Percentiles rank a stretch among this genome's conserved stretches.
Conservation (phyloP, 1,284 basidiomycete species). For the Pyrrhoderma lamaoense region DNA sequence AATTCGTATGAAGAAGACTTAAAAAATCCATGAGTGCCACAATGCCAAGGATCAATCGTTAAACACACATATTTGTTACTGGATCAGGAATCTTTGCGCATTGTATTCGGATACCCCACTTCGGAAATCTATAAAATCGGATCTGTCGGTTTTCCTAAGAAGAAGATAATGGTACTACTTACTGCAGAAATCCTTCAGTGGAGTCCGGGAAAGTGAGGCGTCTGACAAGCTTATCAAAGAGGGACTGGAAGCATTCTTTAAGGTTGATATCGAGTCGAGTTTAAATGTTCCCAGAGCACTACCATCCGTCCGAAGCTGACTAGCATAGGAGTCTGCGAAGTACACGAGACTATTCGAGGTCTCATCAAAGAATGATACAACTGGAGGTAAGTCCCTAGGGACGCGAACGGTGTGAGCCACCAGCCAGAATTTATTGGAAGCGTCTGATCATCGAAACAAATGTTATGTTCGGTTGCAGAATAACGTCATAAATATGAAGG, state of each 20-base stretch:
- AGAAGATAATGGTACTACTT: slow-evolving; percentile 1
- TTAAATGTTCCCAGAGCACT: slow-evolving; percentile 33
- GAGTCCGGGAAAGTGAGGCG: too few relatives aligned
- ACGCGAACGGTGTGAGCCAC: slow-evolving; percentile 31
- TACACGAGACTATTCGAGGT: slow-evolving; percentile 28
- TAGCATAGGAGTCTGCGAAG: slow-evolving; percentile 30
- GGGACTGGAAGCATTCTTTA: slow-evolving; percentile 11
- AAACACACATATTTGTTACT: slow-evolving; percentile 26
- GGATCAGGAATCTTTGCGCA: slow-evolving; percentile 31
- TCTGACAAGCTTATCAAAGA: too few relatives aligned
- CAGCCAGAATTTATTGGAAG: too few relatives aligned
- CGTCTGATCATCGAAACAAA: too few relatives aligned
- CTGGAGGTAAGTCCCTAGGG: slow-evolving; percentile 24
- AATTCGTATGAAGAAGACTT: too few relatives aligned
- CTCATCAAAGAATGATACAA: slow-evolving; percentile 26
- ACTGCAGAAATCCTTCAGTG: slow-evolving; percentile 4
- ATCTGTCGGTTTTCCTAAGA: not conserved
- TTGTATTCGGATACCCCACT: slow-evolving; percentile 35
- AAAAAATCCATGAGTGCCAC: too few relatives aligned
- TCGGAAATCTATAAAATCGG: slow-evolving; percentile 29
- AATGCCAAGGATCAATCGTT: too few relatives aligned
- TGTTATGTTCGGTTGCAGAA: too few relatives aligned
- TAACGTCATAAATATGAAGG: slow-evolving; percentile 25
- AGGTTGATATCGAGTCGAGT: slow-evolving; percentile 22
- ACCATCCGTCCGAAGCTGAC: slow-evolving; percentile 30